Base-by-base conservation (phyloP, 176 grass and related monocot genomes). In the Neostapfia colusana region DNA sequence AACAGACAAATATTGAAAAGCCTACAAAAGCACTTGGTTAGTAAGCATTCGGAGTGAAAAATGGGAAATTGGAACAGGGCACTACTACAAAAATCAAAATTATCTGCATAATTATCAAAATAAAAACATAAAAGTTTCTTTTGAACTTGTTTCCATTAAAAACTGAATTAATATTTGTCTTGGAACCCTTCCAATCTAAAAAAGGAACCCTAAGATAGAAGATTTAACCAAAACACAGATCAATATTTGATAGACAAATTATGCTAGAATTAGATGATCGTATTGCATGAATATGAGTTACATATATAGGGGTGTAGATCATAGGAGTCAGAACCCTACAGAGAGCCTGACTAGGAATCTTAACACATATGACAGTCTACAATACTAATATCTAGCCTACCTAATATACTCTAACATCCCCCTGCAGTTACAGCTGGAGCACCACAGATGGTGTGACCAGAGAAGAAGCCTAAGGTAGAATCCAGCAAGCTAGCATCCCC, bases 1-100 rank as follows among this genome's bases (percentile, higher is more conserved):
- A 77, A 99, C 82, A 79, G 87, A 92, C 36, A 87, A 67, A 60
- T 85, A 90, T 62, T 92, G 91, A 76, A 95, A 87, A 82, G 89
- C 89, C 95, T 99, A 88, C 27, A 80, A 0, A 63, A 93, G 65
- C 18, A 61, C 58, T 81, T 70, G 25, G 55, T 85, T 72, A 86
- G 50, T 58, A 81, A 67, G 66, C 43, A 76, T 48, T 70, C 25
- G 63, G 35, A 59, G 34, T 37, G 61, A 70, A 45, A 45, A 40
- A 28, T 10, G 6, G 39, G 35, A 61, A 77, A 87, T 73, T 25
- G 1, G 17, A 69, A 18, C 44, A 36, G 11, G 31, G 59, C 67
- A 70, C 4, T 53, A 27, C 42, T 31, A 73, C 58, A 15, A 63
- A 26, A 67, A 23, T 55, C 38, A 50, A 70, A 24, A 62, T 63